phyloP scores from a whole-genome alignment of 116 monocot genomes.

The Posidonia oceanica region DNA sequence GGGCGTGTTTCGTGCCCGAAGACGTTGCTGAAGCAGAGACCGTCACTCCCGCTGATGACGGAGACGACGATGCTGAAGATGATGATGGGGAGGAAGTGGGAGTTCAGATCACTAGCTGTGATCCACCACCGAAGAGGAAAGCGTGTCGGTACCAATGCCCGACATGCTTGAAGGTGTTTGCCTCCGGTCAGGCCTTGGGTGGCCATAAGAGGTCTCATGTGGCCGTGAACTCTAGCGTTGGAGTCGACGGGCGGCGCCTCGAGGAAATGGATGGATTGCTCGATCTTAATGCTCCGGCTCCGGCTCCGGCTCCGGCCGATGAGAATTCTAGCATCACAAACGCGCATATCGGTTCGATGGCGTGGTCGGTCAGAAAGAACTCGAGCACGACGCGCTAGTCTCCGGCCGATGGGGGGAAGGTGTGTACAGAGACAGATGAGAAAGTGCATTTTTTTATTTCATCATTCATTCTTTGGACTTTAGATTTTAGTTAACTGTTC shows the following conservation, averaged over 20 bases:
- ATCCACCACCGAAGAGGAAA: slow-evolving; percentile 36
- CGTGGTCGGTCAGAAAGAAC: background rate
- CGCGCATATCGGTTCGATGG: background rate
- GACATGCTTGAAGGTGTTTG: slow-evolving; percentile 20
- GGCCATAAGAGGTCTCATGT: slow-evolving; percentile 34
- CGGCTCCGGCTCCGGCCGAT: background rate
- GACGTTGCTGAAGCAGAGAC: background rate
- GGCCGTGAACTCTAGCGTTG: background rate
- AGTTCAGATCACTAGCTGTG: background rate
- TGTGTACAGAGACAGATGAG: background rate
- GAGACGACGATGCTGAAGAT: background rate
- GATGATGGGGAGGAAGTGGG: background rate
- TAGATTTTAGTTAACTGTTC: background rate
- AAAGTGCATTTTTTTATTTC: background rate
- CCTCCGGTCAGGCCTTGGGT: slow-evolving; percentile 31
- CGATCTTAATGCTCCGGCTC: slow-evolving; percentile 7
- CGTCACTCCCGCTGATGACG: background rate
- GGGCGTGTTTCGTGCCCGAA: background rate
- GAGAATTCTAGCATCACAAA: slow-evolving; percentile 6
- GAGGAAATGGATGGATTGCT: background rate
- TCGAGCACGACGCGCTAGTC: background rate
- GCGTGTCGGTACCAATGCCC: slow-evolving; percentile 31
- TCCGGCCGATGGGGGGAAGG: background rate
- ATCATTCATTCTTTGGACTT: background rate
- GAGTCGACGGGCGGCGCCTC: background rate